These are phyloP conservation scores for Blastobotrys aristatus DNA, from an alignment of 1,139 yeast species.

Conservation along the genomic window DNA sequence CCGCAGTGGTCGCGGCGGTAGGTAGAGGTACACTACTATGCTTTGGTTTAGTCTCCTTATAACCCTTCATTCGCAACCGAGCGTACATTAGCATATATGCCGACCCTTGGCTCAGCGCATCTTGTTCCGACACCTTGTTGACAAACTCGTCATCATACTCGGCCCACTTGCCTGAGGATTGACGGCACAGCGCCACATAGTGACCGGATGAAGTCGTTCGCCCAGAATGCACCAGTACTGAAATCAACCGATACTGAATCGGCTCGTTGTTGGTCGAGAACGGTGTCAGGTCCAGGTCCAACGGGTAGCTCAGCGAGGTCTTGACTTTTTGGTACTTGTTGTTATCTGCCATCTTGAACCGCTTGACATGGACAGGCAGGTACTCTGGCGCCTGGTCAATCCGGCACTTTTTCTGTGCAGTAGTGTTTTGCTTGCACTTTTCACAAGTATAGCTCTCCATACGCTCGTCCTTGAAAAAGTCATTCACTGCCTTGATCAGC, in stretches of 20 bases:
- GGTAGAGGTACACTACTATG: neutral
- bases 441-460: conserved; percentile 69
- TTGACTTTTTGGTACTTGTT: conserved; percentile 73
- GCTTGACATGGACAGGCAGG: conserved; percentile 75
- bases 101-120: conserved; percentile 65
- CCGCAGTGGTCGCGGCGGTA: neutral
- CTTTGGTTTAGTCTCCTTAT: neutral
- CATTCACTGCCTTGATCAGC: conserved; percentile 66
- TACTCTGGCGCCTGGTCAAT: conserved; percentile 86
- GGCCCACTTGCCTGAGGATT: conserved; percentile 86
- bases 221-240: conserved; percentile 93
- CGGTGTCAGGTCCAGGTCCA: conserved; percentile 64
- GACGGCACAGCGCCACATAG: conserved; percentile 83
- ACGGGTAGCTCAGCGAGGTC: conserved; percentile 77
- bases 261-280: conserved; percentile 47
- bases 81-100: conserved; percentile 88
- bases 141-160: conserved; percentile 91
- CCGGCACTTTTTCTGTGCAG: conserved; percentile 69
- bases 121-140: conserved; percentile 63
- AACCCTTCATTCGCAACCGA: conserved; percentile 24
- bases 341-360: conserved; percentile 53
- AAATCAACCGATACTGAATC: conserved; percentile 64
- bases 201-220: conserved; percentile 91
- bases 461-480: conserved; percentile 72
- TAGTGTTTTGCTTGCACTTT: conserved; percentile 69